Percentiles rank a stretch among this genome's conserved stretches.
Evolutionary conservation across 2,329 filamentous ascomycete genomes (phyloP).

Genomic region (Cordyceps militaris): DNA sequence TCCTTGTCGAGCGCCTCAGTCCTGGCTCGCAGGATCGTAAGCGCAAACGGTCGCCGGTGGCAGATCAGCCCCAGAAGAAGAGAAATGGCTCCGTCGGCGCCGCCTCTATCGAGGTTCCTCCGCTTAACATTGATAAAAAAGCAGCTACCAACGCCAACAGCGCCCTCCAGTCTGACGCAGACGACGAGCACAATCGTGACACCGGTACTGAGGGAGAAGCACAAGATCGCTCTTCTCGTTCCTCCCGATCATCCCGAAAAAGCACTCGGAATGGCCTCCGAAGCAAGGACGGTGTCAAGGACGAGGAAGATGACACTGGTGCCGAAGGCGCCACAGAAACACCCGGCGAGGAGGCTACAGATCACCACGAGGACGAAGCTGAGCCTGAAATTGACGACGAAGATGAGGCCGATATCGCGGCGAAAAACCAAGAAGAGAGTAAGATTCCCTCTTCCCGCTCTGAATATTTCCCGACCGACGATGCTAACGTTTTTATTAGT

Average conservation of each 20-base stretch:
- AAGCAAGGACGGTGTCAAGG: slow-evolving; percentile 26
- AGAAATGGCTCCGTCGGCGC: slow-evolving; percentile 42
- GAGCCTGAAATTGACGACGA: slow-evolving; percentile 42
- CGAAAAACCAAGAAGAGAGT: slow-evolving; percentile 60
- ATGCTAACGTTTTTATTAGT: slow-evolving; percentile 42
- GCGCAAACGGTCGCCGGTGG: slow-evolving; percentile 41
- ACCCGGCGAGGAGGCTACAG: slow-evolving; percentile 27
- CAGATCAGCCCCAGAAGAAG: slow-evolving; percentile 45
- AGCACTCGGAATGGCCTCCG: slow-evolving; percentile 36
- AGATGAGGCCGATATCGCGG: slow-evolving; percentile 48
- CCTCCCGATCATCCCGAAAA: slow-evolving; percentile 31
- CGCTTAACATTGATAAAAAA: slow-evolving; percentile 31
- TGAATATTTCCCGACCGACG: slow-evolving; percentile 8
- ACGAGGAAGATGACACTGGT: slow-evolving; percentile 15
- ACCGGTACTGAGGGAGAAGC: slow-evolving; percentile 25
- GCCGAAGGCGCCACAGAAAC: slow-evolving; percentile 19
- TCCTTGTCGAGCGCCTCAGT: neutral
- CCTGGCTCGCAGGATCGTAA: slow-evolving; percentile 35
- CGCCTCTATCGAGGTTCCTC: slow-evolving; percentile 28
- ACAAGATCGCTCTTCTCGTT: slow-evolving; percentile 26
- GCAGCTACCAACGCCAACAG: slow-evolving; percentile 28
- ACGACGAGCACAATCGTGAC: slow-evolving; percentile 36
- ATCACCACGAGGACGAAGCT: slow-evolving; percentile 26
- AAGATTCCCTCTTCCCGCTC: slow-evolving; percentile 23
- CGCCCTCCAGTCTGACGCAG: slow-evolving; percentile 35